Conservation (phyloP, 1,139 yeast genomes). For the Geotrichum histeridarum region DNA sequence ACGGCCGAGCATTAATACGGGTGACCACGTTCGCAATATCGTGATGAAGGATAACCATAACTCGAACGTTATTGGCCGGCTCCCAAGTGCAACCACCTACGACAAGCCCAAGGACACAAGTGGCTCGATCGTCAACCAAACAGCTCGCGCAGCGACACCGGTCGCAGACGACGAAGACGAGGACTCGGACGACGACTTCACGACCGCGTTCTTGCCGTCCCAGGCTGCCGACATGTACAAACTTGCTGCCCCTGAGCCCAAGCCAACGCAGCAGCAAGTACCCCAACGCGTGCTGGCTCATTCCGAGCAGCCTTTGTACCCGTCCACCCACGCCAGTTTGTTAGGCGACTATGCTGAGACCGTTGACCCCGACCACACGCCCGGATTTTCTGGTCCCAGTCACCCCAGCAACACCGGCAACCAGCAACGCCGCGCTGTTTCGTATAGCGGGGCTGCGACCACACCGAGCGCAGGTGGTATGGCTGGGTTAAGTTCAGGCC, state of each 20-base stretch:
- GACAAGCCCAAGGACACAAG: not conserved
- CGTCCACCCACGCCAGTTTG: not conserved
- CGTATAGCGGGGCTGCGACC: not conserved
- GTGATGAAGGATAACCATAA: slow-evolving; percentile 18
- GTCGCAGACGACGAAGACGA: not conserved
- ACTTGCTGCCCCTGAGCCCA: not conserved
- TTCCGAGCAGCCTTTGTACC: not conserved
- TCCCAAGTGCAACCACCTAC: not conserved
- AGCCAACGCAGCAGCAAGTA: not conserved
- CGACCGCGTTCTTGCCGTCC: not conserved
- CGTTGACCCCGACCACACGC: no score
- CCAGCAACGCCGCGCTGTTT: not conserved
- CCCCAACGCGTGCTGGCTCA: not conserved
- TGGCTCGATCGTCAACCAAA: not conserved
- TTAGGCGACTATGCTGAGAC: not conserved
- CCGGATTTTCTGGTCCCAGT: no score
- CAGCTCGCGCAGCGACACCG: not conserved
- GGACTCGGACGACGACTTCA: not conserved
- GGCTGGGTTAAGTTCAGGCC: not conserved
- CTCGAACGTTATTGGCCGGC: slow-evolving; percentile 1
- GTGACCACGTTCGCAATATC: slow-evolving; percentile 28
- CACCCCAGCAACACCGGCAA: no score
- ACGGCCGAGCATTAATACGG: slow-evolving; percentile 29
- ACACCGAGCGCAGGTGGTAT: not conserved
- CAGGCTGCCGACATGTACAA: not conserved